Percentiles rank a stretch among this genome's conserved stretches.
Conservation (phyloP, 331 rosid species). For the Rhamnella rubrinervis region DNA sequence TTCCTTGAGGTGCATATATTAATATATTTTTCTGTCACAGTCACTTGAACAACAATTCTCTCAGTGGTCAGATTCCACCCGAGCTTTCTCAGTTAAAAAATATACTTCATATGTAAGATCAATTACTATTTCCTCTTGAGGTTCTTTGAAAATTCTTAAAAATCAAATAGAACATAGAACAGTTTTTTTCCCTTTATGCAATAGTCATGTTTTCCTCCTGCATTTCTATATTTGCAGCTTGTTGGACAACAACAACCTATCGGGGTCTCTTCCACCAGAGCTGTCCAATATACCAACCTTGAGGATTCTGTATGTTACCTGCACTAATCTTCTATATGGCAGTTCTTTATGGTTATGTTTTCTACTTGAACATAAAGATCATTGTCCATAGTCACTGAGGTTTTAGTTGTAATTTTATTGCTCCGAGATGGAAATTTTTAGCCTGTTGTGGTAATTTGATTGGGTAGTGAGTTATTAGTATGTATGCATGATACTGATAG, state of each 20-base stretch:
- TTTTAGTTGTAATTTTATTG: too few species aligned
- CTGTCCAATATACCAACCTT: background rate
- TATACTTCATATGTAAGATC: conserved; percentile 79
- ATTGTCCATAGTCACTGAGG: too few species aligned
- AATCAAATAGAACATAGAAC: background rate
- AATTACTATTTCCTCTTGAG: background rate
- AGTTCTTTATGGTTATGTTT: too few species aligned
- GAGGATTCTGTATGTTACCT: conserved; percentile 17
- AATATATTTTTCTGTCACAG: conserved; percentile 29
- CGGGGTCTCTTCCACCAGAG: conserved; percentile 28
- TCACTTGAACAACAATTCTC: conserved; percentile 98
- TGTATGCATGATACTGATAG: too few species aligned
- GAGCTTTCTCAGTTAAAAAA: conserved; percentile 59
- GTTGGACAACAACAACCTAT: conserved; percentile 23
- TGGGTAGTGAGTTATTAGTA: too few species aligned
- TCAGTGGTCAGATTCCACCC: conserved; percentile 76
- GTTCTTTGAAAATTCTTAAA: too few species aligned
- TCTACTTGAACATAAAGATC: too few species aligned
- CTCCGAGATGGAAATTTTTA: too few species aligned
- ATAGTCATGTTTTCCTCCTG: background rate
- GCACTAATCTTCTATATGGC: too few species aligned
- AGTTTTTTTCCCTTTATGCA: background rate
- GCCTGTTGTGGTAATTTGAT: too few species aligned
- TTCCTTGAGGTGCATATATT: conserved; percentile 5
- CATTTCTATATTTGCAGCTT: conserved; percentile 19